A percentile compares a stretch with the other conserved stretches of the same genome.
Evolutionary conservation across 768 basidiomycete genomes (phyloP).

Genomic region (Suillus occidentalis): DNA sequence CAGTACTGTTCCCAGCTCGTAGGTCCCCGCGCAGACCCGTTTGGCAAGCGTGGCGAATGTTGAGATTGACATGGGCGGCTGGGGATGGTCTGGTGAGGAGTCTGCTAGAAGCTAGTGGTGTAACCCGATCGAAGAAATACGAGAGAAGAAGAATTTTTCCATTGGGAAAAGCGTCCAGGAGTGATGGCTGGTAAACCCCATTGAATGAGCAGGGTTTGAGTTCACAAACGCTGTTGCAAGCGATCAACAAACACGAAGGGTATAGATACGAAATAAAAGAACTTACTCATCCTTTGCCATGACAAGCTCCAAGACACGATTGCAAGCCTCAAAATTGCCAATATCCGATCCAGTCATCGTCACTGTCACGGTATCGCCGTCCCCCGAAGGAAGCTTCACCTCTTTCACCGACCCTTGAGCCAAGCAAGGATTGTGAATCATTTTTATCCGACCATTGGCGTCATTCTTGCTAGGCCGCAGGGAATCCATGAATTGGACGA

Average conservation of each 20-base stretch:
- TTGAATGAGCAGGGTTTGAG: conserved; percentile 95
- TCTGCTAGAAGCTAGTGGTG: conserved; percentile 61
- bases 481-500: conserved; percentile 83
- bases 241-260: not conserved
- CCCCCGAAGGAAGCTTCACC: conserved; percentile 61
- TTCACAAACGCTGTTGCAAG: conserved; percentile 66
- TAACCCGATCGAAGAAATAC: conserved; percentile 95
- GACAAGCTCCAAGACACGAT: conserved; percentile 79
- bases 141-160: conserved; percentile 91
- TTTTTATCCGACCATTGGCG: conserved; percentile 8
- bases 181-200: conserved; percentile 94
- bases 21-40: conserved; percentile 73
- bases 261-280: not conserved
- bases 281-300: conserved; percentile 94
- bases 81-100: conserved; percentile 20
- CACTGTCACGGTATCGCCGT: conserved; percentile 49
- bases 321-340: conserved; percentile 85
- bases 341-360: conserved; percentile 84
- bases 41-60: conserved; percentile 64
- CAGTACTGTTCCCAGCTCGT: conserved; percentile 54
- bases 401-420: conserved; percentile 59
- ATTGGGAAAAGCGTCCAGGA: conserved; percentile 82
- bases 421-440: conserved; percentile 74
- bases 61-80: conserved; percentile 45
- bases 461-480: conserved; percentile 31